phyloP scores from a whole-genome alignment of 2,329 filamentous ascomycete genomes.

The Diaporthe citriasiana region DNA sequence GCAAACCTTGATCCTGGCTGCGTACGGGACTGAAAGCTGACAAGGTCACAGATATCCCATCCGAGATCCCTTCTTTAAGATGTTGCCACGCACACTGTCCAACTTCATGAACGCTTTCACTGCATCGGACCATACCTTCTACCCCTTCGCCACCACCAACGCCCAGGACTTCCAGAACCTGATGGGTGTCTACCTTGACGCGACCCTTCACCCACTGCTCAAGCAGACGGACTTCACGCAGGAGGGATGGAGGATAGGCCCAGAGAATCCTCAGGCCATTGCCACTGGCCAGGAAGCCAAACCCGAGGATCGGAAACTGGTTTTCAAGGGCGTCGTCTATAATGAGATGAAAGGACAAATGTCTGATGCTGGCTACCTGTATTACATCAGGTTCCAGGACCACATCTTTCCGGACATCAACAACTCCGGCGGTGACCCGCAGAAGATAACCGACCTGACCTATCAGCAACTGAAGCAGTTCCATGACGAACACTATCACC shows the following conservation, averaged over 20 bases:
- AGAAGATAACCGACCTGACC: conserved; percentile 95
- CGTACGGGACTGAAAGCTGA: conserved; percentile 47
- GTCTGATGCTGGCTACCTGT: conserved; percentile 96
- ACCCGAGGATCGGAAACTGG: conserved; percentile 75
- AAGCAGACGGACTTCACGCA: conserved; percentile 94
- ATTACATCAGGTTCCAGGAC: conserved; percentile 95
- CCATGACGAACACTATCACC: conserved; percentile 94
- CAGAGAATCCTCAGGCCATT: conserved; percentile 82
- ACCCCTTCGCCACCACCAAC: conserved; percentile 98
- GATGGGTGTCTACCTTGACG: conserved; percentile 96
- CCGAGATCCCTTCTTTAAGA: conserved; percentile 99
- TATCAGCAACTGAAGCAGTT: conserved; percentile 91
- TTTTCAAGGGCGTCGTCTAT: conserved; percentile 98
- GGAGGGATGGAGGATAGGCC: conserved; percentile 96
- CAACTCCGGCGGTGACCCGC: conserved; percentile 96
- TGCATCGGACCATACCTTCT: conserved; percentile 94
- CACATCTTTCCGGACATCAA: conserved; percentile 94
- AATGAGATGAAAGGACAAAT: conserved; percentile 99
- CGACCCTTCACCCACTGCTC: conserved; percentile 89
- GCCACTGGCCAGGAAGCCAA: conserved; percentile 59
- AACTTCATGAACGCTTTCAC: conserved; percentile 99
- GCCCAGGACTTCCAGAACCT: conserved; percentile 95
- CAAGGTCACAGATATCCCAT: conserved; percentile 83
- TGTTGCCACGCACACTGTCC: conserved; percentile 96
- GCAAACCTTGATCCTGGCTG: neutral